Evolutionary conservation across 768 basidiomycete genomes (phyloP), one percentile per base, ranked within the genome.

Genomic region (Cubamyces sp.): DNA sequence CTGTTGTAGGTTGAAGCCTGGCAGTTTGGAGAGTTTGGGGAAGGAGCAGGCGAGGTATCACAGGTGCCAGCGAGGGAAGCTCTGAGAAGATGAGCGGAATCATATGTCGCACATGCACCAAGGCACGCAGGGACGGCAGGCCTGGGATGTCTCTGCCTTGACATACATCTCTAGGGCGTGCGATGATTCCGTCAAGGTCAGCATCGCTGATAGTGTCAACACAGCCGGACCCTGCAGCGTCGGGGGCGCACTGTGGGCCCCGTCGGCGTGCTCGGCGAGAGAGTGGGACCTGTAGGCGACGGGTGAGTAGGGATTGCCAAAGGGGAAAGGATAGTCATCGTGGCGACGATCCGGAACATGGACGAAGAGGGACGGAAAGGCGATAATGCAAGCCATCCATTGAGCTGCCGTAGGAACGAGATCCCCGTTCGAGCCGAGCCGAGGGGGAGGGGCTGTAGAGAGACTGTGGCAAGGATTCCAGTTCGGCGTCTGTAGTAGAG

Each of bases 381-480:
- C 37, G 14, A 14, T 40, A 16, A 23, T 42, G 48, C 25, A 48
- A 42, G 9, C 37, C 11, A 21, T 50, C 39, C 15, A 46, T 41
- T 14, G 25, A 39, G 37, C 16, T 39, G 57, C 46, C 34, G 43
- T 34, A 34, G 57, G 39, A 50, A 47, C 34, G 18, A 40, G 47
- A 37, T 2, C 9, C 21, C 14, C n/a, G 21, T 34, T 28, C 30
- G n/a, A 41, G n/a, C 9, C 41, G n/a, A 41, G 6, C 41, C 48
- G 40, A 23, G 23, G 25, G 48, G 19, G 23, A 26, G 57, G 28
- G 57, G 43, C 46, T 21, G 47, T 49, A 46, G 56, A 48, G 56
- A 30, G 47, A 50, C 57, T 59, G 41, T 52, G 57, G 49, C 49
- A 41, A 40, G 16, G 34, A 52, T 59, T 59, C 57, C 57, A 51